Conservation (phyloP, 305 asterid species). For the Striga hermonthica region DNA sequence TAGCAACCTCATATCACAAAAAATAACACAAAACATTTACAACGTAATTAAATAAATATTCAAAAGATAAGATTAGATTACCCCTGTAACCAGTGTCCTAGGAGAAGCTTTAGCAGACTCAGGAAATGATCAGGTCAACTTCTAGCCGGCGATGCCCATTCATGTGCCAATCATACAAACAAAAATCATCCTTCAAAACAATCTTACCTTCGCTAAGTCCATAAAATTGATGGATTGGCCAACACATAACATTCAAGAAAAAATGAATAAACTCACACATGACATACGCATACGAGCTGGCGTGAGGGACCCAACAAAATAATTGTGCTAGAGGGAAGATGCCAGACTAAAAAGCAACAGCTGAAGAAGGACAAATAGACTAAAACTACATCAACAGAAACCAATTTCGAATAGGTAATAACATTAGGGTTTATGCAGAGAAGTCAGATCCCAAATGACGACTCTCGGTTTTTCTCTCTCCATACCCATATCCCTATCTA, state of each 20-base stretch:
- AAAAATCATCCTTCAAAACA: not conserved
- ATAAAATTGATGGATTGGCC: conserved; percentile 2
- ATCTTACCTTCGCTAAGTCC: conserved; percentile 5
- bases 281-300: conserved; percentile 21
- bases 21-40: not conserved
- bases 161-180: conserved; percentile 29
- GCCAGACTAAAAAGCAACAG: not conserved
- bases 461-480: conserved; percentile 20
- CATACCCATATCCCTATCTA: conserved; percentile 9
- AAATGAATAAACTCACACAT: conserved; percentile 19
- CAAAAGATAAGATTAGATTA: conserved; percentile 10
- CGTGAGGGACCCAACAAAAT: conserved; percentile 2
- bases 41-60: conserved; percentile 1
- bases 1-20: conserved; percentile 2
- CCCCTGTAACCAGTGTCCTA: conserved; percentile 24
- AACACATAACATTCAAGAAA: not conserved
- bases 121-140: conserved; percentile 28
- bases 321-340: not conserved
- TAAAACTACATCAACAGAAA: not conserved
- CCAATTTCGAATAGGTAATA: conserved; percentile 4
- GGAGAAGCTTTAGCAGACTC: conserved; percentile 27
- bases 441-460: conserved; percentile 25
- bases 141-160: conserved; percentile 29
- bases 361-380: not conserved
- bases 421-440: conserved; percentile 26